Evolutionary conservation across 1,139 yeast genomes (phyloP).

Genomic region (Candida buenavistaensis): DNA sequence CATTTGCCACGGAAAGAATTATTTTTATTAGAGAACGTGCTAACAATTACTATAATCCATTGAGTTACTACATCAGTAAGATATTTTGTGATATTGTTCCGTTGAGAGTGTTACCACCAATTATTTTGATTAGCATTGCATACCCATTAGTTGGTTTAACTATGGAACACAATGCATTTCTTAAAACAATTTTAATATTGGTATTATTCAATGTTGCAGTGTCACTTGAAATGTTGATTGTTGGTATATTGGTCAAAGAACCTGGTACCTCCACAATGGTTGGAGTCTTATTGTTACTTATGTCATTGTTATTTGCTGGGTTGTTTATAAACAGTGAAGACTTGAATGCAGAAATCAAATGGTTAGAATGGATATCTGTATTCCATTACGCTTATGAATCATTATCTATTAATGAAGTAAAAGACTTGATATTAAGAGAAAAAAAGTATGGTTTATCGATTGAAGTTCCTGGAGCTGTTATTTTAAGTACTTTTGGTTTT

Average conservation of each 20-base stretch:
- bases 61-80: conserved; percentile 82
- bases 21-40: conserved; percentile 91
- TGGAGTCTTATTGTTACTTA: conserved; percentile 79
- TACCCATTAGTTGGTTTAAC: conserved; percentile 91
- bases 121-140: conserved; percentile 76
- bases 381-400: conserved; percentile 97
- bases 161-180: conserved; percentile 74
- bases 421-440: conserved; percentile 78
- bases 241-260: conserved; percentile 83
- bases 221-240: conserved; percentile 78
- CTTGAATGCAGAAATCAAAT: conserved; percentile 66
- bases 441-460: conserved; percentile 89
- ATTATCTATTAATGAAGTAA: conserved; percentile 89
- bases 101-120: conserved; percentile 84
- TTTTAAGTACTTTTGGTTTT: conserved; percentile 92
- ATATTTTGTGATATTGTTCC: conserved; percentile 89
- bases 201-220: conserved; percentile 85
- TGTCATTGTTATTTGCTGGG: conserved; percentile 90
- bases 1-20: conserved; percentile 84
- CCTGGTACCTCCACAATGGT: conserved; percentile 92
- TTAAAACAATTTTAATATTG: conserved; percentile 66
- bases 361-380: conserved; percentile 82
- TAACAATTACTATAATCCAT: conserved; percentile 86
- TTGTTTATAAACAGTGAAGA: conserved; percentile 82
- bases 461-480: conserved; percentile 98